Base-by-base conservation (phyloP, 2,329 filamentous ascomycete species). In the Meredithiella fracta region DNA sequence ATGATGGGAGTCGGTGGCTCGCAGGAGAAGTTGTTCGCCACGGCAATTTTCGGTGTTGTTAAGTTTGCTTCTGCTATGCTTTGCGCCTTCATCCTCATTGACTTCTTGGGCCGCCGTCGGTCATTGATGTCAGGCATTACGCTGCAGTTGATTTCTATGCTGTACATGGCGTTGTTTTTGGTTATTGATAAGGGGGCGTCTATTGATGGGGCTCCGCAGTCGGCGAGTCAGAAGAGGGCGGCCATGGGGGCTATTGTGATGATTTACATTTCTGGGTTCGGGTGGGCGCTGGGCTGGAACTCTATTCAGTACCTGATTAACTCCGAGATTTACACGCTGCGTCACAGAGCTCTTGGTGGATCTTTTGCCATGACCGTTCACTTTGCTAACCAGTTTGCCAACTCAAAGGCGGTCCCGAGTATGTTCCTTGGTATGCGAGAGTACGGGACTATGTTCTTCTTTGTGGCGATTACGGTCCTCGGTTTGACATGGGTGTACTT, bases 301-400 rank as follows among this genome's bases (percentile, higher is more conserved):
- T 78, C 74, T 1, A 84, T 86, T 73, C 85, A 88, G 67, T 90
- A 89, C 65, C 74, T 90, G 3, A 76, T 90, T 56, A 87, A 84
- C 14, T 82, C 83, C 1, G 85, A 90, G 64, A 74, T 90, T 59
- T 90, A 86, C 70, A 84, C 85, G 0, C 73, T 89, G 8, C 77
- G 84, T 2, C 80, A 90, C 52, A 78, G 85, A 56, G 83, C 84
- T 3, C 68, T 88, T 8, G 79, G 81, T 20, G 84, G 82, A 0
- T 84, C 79, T 0, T 73, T 85, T 64, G 79, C 82, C 50, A 89
- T 89, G 85, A 85, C 80, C 0, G 75, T 88, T 58, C 85, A 90
- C 67, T 89, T 89, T 64, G 81, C 77, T 59, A 86, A 86, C 67
- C 83, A 88, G 67, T 89, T 86, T 64, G 85, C 84, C 25, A 88